A percentile compares a stretch with the other conserved stretches of the same genome.
Conservation (phyloP, 768 basidiomycete species). For the Flagelloscypha sp. region DNA sequence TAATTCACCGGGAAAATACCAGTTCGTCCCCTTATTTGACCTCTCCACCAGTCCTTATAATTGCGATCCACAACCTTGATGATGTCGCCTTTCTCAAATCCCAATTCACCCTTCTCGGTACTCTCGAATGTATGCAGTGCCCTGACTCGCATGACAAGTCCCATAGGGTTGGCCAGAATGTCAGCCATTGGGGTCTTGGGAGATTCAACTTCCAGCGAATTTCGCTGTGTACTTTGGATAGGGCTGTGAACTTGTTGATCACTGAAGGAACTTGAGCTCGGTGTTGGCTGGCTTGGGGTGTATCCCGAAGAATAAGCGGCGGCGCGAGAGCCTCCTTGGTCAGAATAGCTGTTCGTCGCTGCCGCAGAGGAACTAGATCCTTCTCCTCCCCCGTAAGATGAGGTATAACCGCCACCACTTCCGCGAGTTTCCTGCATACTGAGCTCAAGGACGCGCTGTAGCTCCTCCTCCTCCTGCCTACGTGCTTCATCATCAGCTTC, state of each 20-base stretch:
- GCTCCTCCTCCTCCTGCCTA: slow-evolving; percentile 87
- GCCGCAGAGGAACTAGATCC: slow-evolving; percentile 8
- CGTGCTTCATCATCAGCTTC: slow-evolving; percentile 72
- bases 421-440: slow-evolving; percentile 91
- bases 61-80: slow-evolving; percentile 93
- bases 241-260: slow-evolving; percentile 15
- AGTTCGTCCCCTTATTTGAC: slow-evolving; percentile 81
- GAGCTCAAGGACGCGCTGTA: slow-evolving; percentile 86
- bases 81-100: slow-evolving; percentile 86
- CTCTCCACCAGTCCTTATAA: slow-evolving; percentile 97
- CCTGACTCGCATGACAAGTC: slow-evolving; percentile 71
- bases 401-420: slow-evolving; percentile 32
- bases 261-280: slow-evolving; percentile 9
- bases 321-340: not conserved
- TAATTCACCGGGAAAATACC: slow-evolving; percentile 98
- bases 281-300: slow-evolving; percentile 9
- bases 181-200: slow-evolving; percentile 14
- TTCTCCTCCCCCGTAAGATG: slow-evolving; percentile 28
- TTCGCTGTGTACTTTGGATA: slow-evolving; percentile 9
- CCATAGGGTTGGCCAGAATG: slow-evolving; percentile 16
- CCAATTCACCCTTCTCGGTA: slow-evolving; percentile 81
- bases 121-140: slow-evolving; percentile 87
- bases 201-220: slow-evolving; percentile 11
- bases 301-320: slow-evolving; percentile 20
- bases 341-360: slow-evolving; percentile 1